These are phyloP conservation scores for Sorghum bicolor DNA, from an alignment of 176 grass and related monocot species.

Conservation along the genomic window DNA sequence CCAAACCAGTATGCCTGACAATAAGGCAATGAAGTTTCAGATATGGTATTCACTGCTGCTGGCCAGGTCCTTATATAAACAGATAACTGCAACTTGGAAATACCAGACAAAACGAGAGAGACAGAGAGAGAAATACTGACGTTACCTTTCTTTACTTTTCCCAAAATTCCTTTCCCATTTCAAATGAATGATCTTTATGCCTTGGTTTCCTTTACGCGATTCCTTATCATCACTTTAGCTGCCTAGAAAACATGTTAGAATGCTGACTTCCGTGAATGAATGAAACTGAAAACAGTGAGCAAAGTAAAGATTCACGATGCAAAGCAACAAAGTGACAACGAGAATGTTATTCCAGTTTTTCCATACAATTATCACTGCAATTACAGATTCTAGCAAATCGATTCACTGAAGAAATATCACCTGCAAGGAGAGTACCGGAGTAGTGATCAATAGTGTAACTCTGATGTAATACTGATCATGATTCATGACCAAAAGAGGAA, in stretches of 20 bases:
- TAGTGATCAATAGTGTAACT: slow-evolving; percentile 10
- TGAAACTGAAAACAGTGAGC: background rate
- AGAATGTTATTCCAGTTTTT: slow-evolving; percentile 26
- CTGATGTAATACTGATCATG: slow-evolving; percentile 16
- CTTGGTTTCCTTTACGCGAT: slow-evolving; percentile 20
- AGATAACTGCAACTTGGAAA: slow-evolving; percentile 14
- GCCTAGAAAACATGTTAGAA: slow-evolving; percentile 10
- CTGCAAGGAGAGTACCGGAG: background rate
- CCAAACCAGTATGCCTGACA: background rate
- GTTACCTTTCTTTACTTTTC: slow-evolving; percentile 3
- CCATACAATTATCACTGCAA: background rate
- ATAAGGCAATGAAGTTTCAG: slow-evolving; percentile 3
- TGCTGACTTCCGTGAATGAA: background rate
- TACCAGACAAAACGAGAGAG: background rate
- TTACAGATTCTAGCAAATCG: slow-evolving; percentile 15
- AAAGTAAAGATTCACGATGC: slow-evolving; percentile 39
- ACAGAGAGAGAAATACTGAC: background rate
- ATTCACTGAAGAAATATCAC: slow-evolving; percentile 11
- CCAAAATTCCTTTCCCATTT: slow-evolving; percentile 33
- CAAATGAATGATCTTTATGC: background rate
- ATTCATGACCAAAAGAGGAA: slow-evolving; percentile 1
- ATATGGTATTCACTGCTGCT: background rate
- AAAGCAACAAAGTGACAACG: slow-evolving; percentile 25
- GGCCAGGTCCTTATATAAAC: slow-evolving; percentile 37
- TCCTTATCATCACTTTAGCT: slow-evolving; percentile 35